Evolutionary conservation across 139 green algal species (phyloP), one percentile per base, ranked within the genome.

Genomic region (Chlamydomonas applanata): DNA sequence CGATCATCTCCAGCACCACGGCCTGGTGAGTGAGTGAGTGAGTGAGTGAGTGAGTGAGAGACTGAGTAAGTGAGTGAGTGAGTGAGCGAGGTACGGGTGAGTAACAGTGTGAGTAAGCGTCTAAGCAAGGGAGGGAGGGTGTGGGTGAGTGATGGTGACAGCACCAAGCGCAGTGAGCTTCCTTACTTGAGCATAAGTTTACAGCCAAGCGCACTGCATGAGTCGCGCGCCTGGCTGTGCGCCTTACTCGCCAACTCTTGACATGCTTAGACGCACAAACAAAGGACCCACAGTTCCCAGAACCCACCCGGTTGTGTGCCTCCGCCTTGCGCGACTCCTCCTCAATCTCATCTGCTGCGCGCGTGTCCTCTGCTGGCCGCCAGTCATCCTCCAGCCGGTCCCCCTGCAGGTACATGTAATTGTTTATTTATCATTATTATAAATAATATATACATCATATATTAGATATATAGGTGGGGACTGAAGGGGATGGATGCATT

Each of bases 1-100:
- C 95, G 75, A 99, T 94, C 96, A 99, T 99, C 83, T 99, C 96
- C 62, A 99, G 84, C 46, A 99, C 92, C 24, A 98, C 93, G 4
- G 95, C 96, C 5, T 89, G 76, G 2, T 27, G 22, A 7, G 25
- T 16, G 25, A 62, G n/a, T 46, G 63, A 29, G 25, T 36, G 59
- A 49, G 40, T 7, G 7, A 49, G 40, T 2, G 35, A 57, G 22
- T 25, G 32, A 11, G 32, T 45, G 25, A 44, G 16, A 40, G 7
- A 44, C 22, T 11, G n/a, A 45, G 27, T n/a, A n/a, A n/a, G n/a
- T n/a, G n/a, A n/a, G n/a, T n/a, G n/a, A n/a, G n/a, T n/a, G n/a
- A n/a, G n/a, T n/a, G n/a, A n/a, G n/a, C n/a, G n/a, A n/a, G n/a
- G n/a, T n/a, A n/a, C n/a, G n/a, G n/a, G n/a, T n/a, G n/a, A n/a